Evolutionary conservation across 208 protist genomes (phyloP), one percentile per base, ranked within the genome.

Genomic region (Trypanosoma lewisi): DNA sequence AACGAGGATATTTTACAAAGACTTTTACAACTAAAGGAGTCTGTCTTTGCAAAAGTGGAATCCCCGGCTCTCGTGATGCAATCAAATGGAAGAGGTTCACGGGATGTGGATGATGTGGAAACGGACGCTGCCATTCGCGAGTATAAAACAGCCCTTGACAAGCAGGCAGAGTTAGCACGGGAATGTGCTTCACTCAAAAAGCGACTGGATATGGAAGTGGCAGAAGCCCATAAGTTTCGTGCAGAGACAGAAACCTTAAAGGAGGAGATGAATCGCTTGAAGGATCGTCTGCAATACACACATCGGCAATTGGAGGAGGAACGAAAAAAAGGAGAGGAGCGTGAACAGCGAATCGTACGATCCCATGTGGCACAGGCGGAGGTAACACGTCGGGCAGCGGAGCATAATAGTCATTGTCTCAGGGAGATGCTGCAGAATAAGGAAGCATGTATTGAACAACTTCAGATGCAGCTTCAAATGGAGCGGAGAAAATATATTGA

Each of bases 351-450:
- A 11, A 63, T 92, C 19, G 42, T 75, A 25, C 67, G 63, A 9
- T 78, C 89, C 11, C 85, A 96, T 62, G 85, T 90, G 36, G 79
- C 71, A 37, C 89, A 96, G 73, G 63, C 63, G 0, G 78, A 82
- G 23, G 87, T 96, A n/a, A 67, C 76, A 23, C 77, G 71, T 5
- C 82, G 83, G 16, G 87, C 89, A 27, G 80, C 79, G 30, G 89
- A 96, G 71, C 89, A 92, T 73, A 92, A 89, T 59, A 73, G 65
- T 36, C 66, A 75, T 21, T 91, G 84, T 69, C 61, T 96, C 53
- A 73, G 72, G 30, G 89, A 91, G 28, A 80, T 93, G 75, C 19
- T 96, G 12, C 67, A 77, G n/a, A 85, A 85, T 44, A 91, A 92
- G 63, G 89, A 96, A 36, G 58, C 58, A 27, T 55, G 48, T 17